These are phyloP conservation scores for Aspergillus flavus DNA, from an alignment of 2,329 filamentous ascomycete species.

Conservation along the genomic window DNA sequence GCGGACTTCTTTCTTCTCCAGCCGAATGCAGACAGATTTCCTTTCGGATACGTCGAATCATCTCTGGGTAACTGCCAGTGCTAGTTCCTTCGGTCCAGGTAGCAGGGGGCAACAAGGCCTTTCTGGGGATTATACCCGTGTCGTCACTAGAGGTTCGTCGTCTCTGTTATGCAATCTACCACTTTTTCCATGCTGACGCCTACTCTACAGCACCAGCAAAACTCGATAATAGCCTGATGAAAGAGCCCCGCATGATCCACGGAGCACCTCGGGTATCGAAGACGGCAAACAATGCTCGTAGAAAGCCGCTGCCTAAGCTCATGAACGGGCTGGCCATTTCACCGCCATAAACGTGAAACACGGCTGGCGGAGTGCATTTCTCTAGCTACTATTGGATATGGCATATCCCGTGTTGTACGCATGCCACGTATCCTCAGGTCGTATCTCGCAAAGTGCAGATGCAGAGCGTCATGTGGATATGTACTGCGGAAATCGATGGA, in stretches of 20 bases:
- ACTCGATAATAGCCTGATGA: conserved; percentile 84
- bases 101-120: conserved; percentile 49
- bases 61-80: conserved; percentile 64
- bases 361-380: conserved; percentile 21
- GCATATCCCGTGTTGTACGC: conserved; percentile 8
- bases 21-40: conserved; percentile 55
- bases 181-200: conserved; percentile 39
- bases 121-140: conserved; percentile 54
- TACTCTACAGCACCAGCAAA: conserved; percentile 70
- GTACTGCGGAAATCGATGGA: not conserved
- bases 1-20: conserved; percentile 58
- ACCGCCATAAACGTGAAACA: conserved; percentile 27
- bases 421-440: conserved; percentile 13
- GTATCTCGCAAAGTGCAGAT: conserved; percentile 7
- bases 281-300: conserved; percentile 43
- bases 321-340: conserved; percentile 45
- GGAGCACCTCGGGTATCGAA: conserved; percentile 70
- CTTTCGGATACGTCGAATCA: conserved; percentile 66
- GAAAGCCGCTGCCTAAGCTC: conserved; percentile 47
- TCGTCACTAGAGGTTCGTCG: conserved; percentile 53
- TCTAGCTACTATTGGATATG: conserved; percentile 16
- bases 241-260: conserved; percentile 86
- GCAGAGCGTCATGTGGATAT: conserved; percentile 5
- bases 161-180: not conserved
- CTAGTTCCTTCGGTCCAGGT: conserved; percentile 57